Evolutionary conservation across 106 monocot genomes (phyloP), one percentile per base, ranked within the genome.

Genomic region (Dendrobium chrysotoxum): DNA sequence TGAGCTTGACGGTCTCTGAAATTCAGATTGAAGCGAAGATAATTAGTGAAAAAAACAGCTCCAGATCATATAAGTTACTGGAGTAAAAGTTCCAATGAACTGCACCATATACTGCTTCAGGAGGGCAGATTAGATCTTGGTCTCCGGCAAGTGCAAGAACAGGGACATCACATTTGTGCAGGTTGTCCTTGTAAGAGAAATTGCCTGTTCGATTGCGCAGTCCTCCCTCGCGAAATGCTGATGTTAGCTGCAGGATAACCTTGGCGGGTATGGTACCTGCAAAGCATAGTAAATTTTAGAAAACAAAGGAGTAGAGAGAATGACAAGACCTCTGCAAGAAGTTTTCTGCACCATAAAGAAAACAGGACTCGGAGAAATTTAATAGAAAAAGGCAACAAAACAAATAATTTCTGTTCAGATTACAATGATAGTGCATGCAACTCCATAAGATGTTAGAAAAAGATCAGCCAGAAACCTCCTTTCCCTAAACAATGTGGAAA

Each of bases 251-350:
- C 47, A 95, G 83, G 23, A 99, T 68, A 73, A 99, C 83, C 85
- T 95, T 99, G 38, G 90, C 87, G 47, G 99, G 93, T 66, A 99
- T 83, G 1, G 99, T 99, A 84, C 99, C 99, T 99, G 82, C 20
- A 74, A 74, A 74, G 40, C 74, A 74, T 15, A 42, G 18, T 40
- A 74, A 11, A 42, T n/a, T 31, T 74, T 41, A 74, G 15, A 42
- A 41, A 23, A 21, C 2, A 21, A 40, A 39, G n/a, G 41, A 35
- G 7, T 64, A 25, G 64, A 71, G 13, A 50, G 1, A 44, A 9
- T 50, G 35, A 38, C 31, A 71, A 71, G 35, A 71, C 11, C 28
- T 71, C 71, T 71, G 71, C 71, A 71, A 71, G 3, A 28, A 38
- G 16, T 31, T 31, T 71, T 71, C 13, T 31, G 50, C 13, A 50